Base-by-base conservation (phyloP, 495 filamentous ascomycete genomes). In the Daldinia childiae region DNA sequence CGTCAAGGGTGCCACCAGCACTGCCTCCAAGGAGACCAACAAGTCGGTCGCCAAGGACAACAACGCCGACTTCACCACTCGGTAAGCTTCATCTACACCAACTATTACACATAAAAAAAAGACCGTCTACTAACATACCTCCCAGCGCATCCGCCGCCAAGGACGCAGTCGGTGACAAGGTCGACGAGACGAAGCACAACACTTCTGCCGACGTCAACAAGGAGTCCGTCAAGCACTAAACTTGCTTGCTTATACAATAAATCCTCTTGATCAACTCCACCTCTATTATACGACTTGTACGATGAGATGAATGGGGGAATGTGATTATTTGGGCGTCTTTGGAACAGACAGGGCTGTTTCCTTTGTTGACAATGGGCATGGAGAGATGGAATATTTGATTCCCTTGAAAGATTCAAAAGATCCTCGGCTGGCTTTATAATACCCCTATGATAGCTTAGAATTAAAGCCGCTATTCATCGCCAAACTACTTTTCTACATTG, bases 21-120 rank as follows among this genome's bases (percentile, higher is more conserved):
- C 76, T 56, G 82, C 86, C 36, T 87, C 84, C 81, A 90, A 90
- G 86, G 87, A 89, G 84, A 82, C 85, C 80, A 89, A 90, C 85
- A 90, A 90, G 85, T 74, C 83, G 36, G 83, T 88, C 56, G 87
- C 87, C 74, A 87, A 89, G 85, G 87, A 89, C 82, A 74, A 50
- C 79, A 77, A 86, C 76, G 84, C 79, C 36, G 68, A 65, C 51
- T n/a, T 85, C 30, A 72, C 81, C 77, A 83, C 82, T 78, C 87
- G 87, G 83, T 86, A 79, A 79, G 82, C 24, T 45, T 34, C 29
- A 51, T 39, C 56, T 12, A 29, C 30, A n/a, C 52, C 36, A 34
- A 14, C 6, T 1, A 17, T 9, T 26, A 17, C n/a, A n/a, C n/a
- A n/a, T n/a, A 17, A 29, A 9, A 9, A 6, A n/a, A 6, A 19